Percentiles rank a stretch among this genome's conserved stretches.
phyloP scores from a whole-genome alignment of 2,329 filamentous ascomycete species.

The Colletotrichum eremochloae region DNA sequence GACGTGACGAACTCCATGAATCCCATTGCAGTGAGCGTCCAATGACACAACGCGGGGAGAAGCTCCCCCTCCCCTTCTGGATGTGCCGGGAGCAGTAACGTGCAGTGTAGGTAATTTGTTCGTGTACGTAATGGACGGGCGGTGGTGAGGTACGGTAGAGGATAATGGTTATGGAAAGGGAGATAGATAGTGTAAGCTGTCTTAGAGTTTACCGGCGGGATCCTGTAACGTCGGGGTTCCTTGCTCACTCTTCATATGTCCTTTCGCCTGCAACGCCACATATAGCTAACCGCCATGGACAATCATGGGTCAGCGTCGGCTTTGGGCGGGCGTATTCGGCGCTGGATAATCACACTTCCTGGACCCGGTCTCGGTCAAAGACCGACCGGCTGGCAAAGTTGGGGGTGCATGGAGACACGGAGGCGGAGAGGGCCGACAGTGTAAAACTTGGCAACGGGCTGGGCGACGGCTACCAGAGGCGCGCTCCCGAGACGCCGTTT shows the following conservation, averaged over 20 bases:
- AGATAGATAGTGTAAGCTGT: constrained; percentile 6
- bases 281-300: background rate
- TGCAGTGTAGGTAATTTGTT: background rate
- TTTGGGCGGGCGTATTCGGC: constrained; percentile 25
- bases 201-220: constrained; percentile 9
- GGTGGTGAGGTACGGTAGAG: background rate
- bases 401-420: background rate
- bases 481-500: background rate
- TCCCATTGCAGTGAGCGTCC: constrained; percentile 22
- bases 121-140: constrained; percentile 2
- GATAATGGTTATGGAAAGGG: background rate
- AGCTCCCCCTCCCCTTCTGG: constrained; percentile 3
- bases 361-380: constrained; percentile 33
- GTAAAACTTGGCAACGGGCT: constrained; percentile 1
- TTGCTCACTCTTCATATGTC: constrained; percentile 9
- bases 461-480: background rate
- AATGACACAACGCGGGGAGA: constrained; percentile 15
- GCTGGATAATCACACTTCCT: constrained; percentile 18
- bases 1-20: constrained; percentile 5
- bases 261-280: constrained; percentile 35
- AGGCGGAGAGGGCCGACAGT: constrained; percentile 3
- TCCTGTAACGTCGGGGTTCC: constrained; percentile 26
- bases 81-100: constrained; percentile 13
- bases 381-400: constrained; percentile 32
- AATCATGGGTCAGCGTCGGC: constrained; percentile 19